These are phyloP conservation scores for Populus hybrid DNA, from an alignment of 441 rosid species.

Conservation along the genomic window DNA sequence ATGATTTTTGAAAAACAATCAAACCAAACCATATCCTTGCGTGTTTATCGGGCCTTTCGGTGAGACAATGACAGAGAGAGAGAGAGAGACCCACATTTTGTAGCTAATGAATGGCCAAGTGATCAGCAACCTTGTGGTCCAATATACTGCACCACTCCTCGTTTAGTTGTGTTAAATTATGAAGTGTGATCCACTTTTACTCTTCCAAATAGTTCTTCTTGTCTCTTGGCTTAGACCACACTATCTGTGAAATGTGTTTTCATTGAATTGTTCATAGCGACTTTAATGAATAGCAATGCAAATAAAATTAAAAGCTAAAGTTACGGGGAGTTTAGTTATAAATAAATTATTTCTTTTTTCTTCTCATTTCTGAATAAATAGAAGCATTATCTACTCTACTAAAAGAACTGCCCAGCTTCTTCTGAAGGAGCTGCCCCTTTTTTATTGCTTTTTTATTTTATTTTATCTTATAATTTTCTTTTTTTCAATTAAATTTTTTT, in stretches of 20 bases:
- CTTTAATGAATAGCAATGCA: not conserved
- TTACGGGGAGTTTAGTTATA: not conserved
- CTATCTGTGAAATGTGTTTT: not conserved
- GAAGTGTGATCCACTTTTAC: not conserved
- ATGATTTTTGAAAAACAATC: not conserved
- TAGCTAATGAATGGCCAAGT: not conserved
- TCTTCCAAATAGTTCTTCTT: not conserved
- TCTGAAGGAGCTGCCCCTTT: too few relatives aligned
- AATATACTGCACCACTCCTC: not conserved
- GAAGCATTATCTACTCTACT: not conserved
- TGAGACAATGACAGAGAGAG: not conserved
- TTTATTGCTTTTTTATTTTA: too few relatives aligned
- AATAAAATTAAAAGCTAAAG: not conserved
- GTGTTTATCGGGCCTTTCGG: not conserved
- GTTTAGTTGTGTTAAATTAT: not conserved
- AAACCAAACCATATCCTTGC: not conserved
- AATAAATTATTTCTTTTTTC: not conserved
- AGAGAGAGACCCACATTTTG: not conserved
- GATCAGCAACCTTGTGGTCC: not conserved
- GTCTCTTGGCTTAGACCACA: not conserved
- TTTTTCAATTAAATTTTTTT: too few relatives aligned
- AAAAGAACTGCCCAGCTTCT: too few relatives aligned
- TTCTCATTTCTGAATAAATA: not conserved
- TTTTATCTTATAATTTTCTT: too few relatives aligned
- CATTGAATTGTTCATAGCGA: not conserved